Evolutionary conservation across 352 stramenopile genomes (phyloP).

Genomic region (Globisporangium irregulare): DNA sequence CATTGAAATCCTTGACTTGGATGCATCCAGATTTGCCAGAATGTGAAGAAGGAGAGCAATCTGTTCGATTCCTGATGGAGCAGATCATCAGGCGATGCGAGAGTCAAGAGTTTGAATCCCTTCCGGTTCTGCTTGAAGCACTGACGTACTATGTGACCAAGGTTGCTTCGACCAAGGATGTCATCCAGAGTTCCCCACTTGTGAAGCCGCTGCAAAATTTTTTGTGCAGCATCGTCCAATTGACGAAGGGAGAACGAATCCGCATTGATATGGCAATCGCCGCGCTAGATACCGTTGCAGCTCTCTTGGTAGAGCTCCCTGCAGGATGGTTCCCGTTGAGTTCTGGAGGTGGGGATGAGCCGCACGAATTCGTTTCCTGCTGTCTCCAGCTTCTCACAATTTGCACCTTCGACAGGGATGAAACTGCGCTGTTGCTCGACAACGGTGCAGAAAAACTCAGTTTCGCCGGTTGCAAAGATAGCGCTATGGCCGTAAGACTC

Average conservation of each 20-base stretch:
- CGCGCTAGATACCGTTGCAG: background rate
- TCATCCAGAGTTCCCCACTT: constrained; percentile 18
- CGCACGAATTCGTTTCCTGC: constrained; percentile 1
- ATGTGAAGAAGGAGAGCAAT: constrained; percentile 17
- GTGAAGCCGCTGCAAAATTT: constrained; percentile 11
- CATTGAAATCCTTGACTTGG: constrained; percentile 30
- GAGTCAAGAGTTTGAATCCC: constrained; percentile 16
- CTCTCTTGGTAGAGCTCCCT: background rate
- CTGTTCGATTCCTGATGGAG: constrained; percentile 26
- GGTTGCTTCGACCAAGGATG: constrained; percentile 17
- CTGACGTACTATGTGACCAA: constrained; percentile 24
- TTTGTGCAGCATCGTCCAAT: background rate
- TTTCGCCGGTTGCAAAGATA: background rate
- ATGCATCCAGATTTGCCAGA: constrained; percentile 12
- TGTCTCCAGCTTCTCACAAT: constrained; percentile 1
- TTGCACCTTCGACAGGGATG: background rate
- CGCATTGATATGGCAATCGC: background rate
- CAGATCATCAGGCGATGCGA: constrained; percentile 23
- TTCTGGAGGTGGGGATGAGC: background rate
- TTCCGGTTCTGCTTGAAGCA: constrained; percentile 23
- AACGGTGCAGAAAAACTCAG: background rate
- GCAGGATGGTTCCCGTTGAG: background rate
- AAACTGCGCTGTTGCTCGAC: background rate
- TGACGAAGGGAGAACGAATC: background rate
- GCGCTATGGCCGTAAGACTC: constrained; percentile 8